Base-by-base conservation (phyloP, 495 filamentous ascomycete species). In the Aspergillus carlsbadensis region DNA sequence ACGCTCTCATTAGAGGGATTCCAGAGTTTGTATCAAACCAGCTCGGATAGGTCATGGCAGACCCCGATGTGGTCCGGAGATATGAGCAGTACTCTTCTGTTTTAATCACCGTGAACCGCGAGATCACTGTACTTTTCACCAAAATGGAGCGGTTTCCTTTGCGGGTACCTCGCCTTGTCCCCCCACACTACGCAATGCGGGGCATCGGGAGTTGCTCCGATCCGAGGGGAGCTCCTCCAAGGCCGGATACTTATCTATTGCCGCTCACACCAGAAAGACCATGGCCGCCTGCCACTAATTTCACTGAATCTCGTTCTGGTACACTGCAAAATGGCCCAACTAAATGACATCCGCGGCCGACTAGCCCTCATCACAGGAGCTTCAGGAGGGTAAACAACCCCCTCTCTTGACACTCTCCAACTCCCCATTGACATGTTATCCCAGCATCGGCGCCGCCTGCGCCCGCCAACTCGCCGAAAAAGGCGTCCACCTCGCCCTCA, bases 351-450 rank as follows among this genome's bases (percentile, higher is more conserved):
- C 51, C 68, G 63, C 17, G 84, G 83, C 58, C 79, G 81, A 41
- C 72, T 87, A 15, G 84, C 82, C 55, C 78, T 87, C 5, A 78
- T 87, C 56, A 87, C 84, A 3, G 84, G 84, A 18, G 84, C 84
- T 58, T 86, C 84, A 26, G 84, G 84, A 66, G 84, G 84, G 84
- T 85, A 77, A 59, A 70, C 55, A 22, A 11, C 39, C 35, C 10
- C 24, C n/a, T 26, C 8, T 15, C 35, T 29, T 39, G 10, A 29
- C 21, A n/a, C 22, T 17, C n/a, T n/a, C n/a, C n/a, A n/a, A n/a
- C n/a, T n/a, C n/a, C n/a, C n/a, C n/a, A n/a, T n/a, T n/a, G n/a
- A n/a, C n/a, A n/a, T n/a, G n/a, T n/a, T n/a, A 14, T 5, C 26
- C 13, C 55, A 87, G 82, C 29, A 86, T 88, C 41, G 86, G 85